These are phyloP conservation scores for Trichoderma sp. DNA, from an alignment of 2,329 filamentous ascomycete genomes.

Conservation along the genomic window DNA sequence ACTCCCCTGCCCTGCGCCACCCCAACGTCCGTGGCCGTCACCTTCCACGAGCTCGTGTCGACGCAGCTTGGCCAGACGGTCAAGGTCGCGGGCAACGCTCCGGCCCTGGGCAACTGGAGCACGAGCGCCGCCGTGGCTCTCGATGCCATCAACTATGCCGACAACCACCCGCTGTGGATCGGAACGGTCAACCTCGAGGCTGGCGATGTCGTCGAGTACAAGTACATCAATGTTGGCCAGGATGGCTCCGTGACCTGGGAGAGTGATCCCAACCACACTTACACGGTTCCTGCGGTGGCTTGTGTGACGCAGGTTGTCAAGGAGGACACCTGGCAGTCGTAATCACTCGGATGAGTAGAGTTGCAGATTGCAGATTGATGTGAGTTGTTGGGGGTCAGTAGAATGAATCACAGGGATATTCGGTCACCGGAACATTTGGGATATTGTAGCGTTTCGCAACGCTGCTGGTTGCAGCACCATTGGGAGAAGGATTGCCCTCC, in stretches of 20 bases:
- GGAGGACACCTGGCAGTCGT: conserved; percentile 39
- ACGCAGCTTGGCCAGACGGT: conserved; percentile 66
- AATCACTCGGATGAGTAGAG: background rate
- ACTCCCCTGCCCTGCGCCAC: conserved; percentile 43
- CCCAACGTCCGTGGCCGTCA: conserved; percentile 57
- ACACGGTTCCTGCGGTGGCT: conserved; percentile 38
- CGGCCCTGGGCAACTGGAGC: conserved; percentile 65
- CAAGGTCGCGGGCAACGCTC: conserved; percentile 63
- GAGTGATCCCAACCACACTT: conserved; percentile 55
- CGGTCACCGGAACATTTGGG: no score
- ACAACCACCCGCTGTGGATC: conserved; percentile 63
- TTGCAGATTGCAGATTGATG: no score
- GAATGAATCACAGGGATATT: no score
- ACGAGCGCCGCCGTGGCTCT: conserved; percentile 57
- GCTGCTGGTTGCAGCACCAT: no score
- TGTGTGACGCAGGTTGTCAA: conserved; percentile 37
- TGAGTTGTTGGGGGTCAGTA: no score
- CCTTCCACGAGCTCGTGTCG: conserved; percentile 61
- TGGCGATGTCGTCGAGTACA: conserved; percentile 61
- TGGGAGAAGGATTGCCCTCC: no score
- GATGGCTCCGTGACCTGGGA: conserved; percentile 66
- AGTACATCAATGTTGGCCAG: conserved; percentile 64
- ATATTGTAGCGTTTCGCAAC: no score
- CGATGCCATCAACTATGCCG: conserved; percentile 60
- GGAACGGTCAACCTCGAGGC: conserved; percentile 56